A percentile compares a stretch with the other conserved stretches of the same genome.
Evolutionary conservation across 2,329 filamentous ascomycete genomes (phyloP).

Genomic region (Epicoccum sorghinum): DNA sequence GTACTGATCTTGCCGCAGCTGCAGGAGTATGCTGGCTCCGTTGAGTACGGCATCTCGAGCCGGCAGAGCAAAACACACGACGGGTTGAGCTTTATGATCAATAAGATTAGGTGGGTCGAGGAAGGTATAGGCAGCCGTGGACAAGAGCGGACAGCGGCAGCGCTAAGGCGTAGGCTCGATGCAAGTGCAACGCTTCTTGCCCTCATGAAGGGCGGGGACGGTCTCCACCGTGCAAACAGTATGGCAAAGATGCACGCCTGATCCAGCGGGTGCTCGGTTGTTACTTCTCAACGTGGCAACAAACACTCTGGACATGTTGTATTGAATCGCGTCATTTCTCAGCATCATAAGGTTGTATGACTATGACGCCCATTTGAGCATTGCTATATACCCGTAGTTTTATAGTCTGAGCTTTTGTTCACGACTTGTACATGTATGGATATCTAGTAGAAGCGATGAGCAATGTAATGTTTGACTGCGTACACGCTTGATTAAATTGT

Average conservation of each 20-base stretch:
- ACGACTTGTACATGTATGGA: slow-evolving; percentile 19
- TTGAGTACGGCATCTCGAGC: slow-evolving; percentile 81
- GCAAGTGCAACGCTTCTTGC: slow-evolving; percentile 44
- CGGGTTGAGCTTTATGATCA: slow-evolving; percentile 86
- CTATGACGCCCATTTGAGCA: slow-evolving; percentile 36
- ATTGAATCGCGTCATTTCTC: slow-evolving; percentile 3
- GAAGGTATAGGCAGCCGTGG: slow-evolving; percentile 62
- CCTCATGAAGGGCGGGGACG: slow-evolving; percentile 38
- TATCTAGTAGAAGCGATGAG: slow-evolving; percentile 13
- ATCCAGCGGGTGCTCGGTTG: slow-evolving; percentile 2
- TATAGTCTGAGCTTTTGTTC: slow-evolving; percentile 28
- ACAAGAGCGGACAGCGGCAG: slow-evolving; percentile 46
- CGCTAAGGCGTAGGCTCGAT: slow-evolving; percentile 45
- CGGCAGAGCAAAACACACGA: slow-evolving; percentile 83
- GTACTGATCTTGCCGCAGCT: slow-evolving; percentile 81
- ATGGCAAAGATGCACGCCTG: slow-evolving; percentile 36
- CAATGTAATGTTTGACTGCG: slow-evolving; percentile 16
- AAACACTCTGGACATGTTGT: slow-evolving; percentile 7
- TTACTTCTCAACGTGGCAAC: slow-evolving; percentile 4
- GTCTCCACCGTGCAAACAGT: slow-evolving; percentile 30
- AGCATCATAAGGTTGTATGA: slow-evolving; percentile 20
- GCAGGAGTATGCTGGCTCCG: slow-evolving; percentile 75
- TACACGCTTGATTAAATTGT: not conserved
- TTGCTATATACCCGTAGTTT: slow-evolving; percentile 50
- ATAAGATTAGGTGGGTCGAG: slow-evolving; percentile 82